Evolutionary conservation across 106 monocot species (phyloP).

Genomic region (Agapanthus africanus): DNA sequence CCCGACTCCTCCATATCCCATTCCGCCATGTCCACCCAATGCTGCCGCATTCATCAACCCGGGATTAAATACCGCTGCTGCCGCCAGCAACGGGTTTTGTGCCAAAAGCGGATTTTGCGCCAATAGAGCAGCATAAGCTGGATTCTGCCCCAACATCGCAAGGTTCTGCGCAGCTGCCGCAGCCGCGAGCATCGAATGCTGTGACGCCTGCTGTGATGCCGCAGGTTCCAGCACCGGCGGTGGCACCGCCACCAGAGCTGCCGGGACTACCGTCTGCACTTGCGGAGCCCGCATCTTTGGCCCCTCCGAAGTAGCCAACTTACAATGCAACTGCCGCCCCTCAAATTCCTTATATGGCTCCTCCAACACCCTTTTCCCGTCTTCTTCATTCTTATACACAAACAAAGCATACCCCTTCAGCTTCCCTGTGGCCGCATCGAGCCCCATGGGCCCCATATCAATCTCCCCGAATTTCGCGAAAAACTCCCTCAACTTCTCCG

Average conservation of each 20-base stretch:
- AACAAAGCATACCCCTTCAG: slow-evolving; percentile 10
- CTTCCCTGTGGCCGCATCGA: neutral
- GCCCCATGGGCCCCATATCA: neutral
- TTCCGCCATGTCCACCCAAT: neutral
- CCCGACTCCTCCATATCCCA: neutral
- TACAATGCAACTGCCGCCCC: neutral
- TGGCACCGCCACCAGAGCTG: neutral
- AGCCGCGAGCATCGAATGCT: slow-evolving; percentile 14
- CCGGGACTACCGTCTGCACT: neutral
- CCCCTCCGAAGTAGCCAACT: neutral
- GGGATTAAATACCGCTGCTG: slow-evolving; percentile 13
- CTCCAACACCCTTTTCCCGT: neutral
- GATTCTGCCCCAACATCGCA: slow-evolving; percentile 21
- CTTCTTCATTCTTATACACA: slow-evolving; percentile 10
- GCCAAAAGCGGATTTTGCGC: slow-evolving; percentile 13
- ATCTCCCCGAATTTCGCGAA: slow-evolving; percentile 9
- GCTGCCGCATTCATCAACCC: slow-evolving; percentile 17
- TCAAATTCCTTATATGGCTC: slow-evolving; percentile 10
- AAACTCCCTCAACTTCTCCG: slow-evolving; percentile 9
- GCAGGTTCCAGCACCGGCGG: neutral
- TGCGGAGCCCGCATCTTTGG: neutral
- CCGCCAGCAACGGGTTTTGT: neutral
- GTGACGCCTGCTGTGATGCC: slow-evolving; percentile 1
- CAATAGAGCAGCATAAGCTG: slow-evolving; percentile 16
- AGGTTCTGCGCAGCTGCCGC: slow-evolving; percentile 25